A percentile compares a stretch with the other conserved stretches of the same genome.
phyloP scores from a whole-genome alignment of 148 eudicot species.

The Chenopodium berlandieri region DNA sequence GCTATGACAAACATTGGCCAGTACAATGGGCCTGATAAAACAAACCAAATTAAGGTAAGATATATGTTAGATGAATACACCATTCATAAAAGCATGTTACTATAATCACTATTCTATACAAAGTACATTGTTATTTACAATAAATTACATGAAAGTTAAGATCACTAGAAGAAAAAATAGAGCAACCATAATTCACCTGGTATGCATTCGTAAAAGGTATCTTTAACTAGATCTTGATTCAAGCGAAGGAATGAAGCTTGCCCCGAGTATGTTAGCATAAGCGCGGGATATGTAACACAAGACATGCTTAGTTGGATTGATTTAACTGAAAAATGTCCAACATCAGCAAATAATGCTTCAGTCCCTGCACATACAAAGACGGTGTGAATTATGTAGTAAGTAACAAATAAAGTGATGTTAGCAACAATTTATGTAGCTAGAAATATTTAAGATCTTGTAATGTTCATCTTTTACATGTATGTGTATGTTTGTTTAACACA shows the following conservation, averaged over 20 bases:
- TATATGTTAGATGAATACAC: too few species aligned
- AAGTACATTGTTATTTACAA: too few species aligned
- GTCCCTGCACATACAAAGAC: constrained; percentile 26
- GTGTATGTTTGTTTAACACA: too few species aligned
- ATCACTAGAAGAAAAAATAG: neutral
- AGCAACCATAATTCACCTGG: constrained; percentile 27
- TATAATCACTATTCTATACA: too few species aligned
- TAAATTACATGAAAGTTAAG: neutral
- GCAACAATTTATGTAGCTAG: too few species aligned
- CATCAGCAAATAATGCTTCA: constrained; percentile 49
- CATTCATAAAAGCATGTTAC: too few species aligned
- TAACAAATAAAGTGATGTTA: too few species aligned
- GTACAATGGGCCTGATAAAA: constrained; percentile 26
- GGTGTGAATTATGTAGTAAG: neutral
- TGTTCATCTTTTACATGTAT: too few species aligned
- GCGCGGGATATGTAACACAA: constrained; percentile 34
- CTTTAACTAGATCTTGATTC: constrained; percentile 26
- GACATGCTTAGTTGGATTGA: constrained; percentile 47
- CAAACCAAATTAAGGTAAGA: neutral
- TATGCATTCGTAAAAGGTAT: constrained; percentile 34
- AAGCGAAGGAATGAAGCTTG: constrained; percentile 42
- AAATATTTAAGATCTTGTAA: too few species aligned
- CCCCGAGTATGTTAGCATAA: constrained; percentile 41
- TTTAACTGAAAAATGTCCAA: constrained; percentile 46
- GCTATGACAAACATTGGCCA: constrained; percentile 50